Evolutionary conservation across 306 rosid genomes (phyloP).

Genomic region (Psophocarpus tetragonolobus): DNA sequence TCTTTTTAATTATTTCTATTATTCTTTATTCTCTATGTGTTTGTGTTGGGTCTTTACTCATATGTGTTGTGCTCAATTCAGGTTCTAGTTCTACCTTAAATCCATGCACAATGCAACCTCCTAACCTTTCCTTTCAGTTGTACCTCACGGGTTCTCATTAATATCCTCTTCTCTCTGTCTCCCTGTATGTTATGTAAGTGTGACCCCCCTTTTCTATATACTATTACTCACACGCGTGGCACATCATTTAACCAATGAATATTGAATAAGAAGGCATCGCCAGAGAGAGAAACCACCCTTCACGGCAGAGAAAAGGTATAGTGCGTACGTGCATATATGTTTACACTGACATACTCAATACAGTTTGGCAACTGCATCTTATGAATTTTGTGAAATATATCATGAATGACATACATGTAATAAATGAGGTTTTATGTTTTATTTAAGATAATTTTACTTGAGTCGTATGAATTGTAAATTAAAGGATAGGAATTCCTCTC

Average conservation of each 20-base stretch:
- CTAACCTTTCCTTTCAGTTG: not conserved
- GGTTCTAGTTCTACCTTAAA: not conserved
- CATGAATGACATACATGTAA: no score
- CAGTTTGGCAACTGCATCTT: no score
- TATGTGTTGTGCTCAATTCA: not conserved
- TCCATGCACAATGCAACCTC: slow-evolving; percentile 1
- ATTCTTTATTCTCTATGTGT: not conserved
- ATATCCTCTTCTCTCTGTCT: not conserved
- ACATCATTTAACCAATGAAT: slow-evolving; percentile 13
- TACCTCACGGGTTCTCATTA: slow-evolving; percentile 34
- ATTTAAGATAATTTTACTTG: no score
- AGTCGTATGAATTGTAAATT: no score
- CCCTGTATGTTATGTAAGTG: not conserved
- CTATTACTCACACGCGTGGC: slow-evolving; percentile 35
- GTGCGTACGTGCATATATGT: not conserved
- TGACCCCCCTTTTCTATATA: not conserved
- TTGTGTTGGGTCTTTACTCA: not conserved
- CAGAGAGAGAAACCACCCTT: slow-evolving; percentile 21
- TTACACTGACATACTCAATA: no score
- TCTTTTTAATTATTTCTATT: no score
- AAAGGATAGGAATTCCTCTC: no score
- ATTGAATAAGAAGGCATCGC: slow-evolving; percentile 6
- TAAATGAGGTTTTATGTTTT: no score
- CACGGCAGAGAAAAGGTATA: not conserved
- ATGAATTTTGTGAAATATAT: no score